phyloP scores from a whole-genome alignment of 140 eudicot genomes.

The Ambrosia hybrid region DNA sequence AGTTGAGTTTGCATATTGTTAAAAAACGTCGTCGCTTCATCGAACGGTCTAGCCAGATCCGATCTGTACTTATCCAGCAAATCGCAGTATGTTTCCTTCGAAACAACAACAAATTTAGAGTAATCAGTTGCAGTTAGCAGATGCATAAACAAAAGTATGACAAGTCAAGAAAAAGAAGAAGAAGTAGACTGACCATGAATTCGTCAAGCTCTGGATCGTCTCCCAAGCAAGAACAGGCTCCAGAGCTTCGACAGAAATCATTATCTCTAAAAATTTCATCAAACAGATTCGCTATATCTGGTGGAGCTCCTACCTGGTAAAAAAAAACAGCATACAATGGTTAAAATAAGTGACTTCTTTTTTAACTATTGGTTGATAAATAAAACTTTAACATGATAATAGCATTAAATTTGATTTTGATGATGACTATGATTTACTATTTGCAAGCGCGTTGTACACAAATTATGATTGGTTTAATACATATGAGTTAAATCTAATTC shows the following conservation, averaged over 20 bases:
- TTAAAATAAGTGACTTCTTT: no score
- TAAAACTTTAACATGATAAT: no score
- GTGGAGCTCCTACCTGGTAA: conserved; percentile 55
- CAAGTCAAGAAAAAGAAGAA: not conserved
- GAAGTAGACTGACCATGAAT: conserved; percentile 42
- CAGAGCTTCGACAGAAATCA: conserved; percentile 29
- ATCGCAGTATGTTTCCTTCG: conserved; percentile 63
- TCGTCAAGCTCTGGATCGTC: conserved; percentile 71
- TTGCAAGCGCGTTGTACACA: no score
- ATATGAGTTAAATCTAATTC: no score
- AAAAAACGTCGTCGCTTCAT: conserved; percentile 61
- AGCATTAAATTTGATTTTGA: no score
- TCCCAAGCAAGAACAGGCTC: conserved; percentile 36
- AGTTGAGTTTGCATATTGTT: conserved; percentile 58
- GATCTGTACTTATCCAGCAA: conserved; percentile 56
- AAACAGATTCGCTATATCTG: conserved; percentile 44
- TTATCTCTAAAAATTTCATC: conserved; percentile 49
- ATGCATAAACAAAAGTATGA: no score
- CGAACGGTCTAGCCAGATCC: conserved; percentile 63
- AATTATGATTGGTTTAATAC: no score
- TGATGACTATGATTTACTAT: not conserved
- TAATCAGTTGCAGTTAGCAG: no score
- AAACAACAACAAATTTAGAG: not conserved
- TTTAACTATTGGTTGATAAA: no score
- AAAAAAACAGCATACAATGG: not conserved